Percentiles rank a stretch among this genome's conserved stretches.
Conservation (phyloP, 108 stramenopile genomes). For the Poteriospumella lacustris region DNA sequence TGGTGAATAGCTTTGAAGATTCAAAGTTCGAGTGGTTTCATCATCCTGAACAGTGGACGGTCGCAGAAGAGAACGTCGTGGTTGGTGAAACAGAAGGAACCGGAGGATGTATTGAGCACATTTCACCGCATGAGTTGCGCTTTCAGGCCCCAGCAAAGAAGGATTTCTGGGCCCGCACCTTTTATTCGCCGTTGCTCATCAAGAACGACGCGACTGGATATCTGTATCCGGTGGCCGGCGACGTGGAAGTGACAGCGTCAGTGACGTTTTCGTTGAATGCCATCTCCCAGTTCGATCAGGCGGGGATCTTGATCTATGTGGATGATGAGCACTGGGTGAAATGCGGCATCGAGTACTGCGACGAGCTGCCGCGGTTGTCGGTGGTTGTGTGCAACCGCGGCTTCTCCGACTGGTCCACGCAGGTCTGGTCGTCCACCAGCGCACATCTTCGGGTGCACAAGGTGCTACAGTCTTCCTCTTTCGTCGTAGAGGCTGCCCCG, state of each 20-base stretch:
- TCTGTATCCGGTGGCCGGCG: not conserved
- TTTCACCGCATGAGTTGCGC: too few relatives aligned
- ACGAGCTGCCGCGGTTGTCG: not conserved
- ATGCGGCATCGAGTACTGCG: conserved; percentile 19
- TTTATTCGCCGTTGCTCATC: not conserved
- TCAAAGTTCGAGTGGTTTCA: too few relatives aligned
- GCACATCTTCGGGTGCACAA: not conserved
- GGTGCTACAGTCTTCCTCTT: not conserved
- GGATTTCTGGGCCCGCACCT: conserved; percentile 15
- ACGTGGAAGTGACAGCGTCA: not conserved
- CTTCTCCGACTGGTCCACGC: conserved; percentile 20
- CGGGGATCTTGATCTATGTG: not conserved
- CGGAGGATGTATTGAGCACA: too few relatives aligned
- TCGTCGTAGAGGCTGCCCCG: conserved; percentile 14
- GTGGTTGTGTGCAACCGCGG: conserved; percentile 9
- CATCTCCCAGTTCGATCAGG: conserved; percentile 8
- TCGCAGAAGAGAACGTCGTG: too few relatives aligned
- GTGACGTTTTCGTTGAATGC: not conserved
- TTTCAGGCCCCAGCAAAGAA: not conserved
- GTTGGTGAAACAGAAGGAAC: too few relatives aligned
- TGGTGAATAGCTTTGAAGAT: too few relatives aligned
- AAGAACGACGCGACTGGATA: not conserved
- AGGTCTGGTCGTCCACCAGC: not conserved
- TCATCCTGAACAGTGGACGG: too few relatives aligned
- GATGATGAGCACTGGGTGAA: not conserved